A percentile compares a stretch with the other conserved stretches of the same genome.
Conservation (phyloP, 2,329 filamentous ascomycete species). For the Aspergillus sp. region DNA sequence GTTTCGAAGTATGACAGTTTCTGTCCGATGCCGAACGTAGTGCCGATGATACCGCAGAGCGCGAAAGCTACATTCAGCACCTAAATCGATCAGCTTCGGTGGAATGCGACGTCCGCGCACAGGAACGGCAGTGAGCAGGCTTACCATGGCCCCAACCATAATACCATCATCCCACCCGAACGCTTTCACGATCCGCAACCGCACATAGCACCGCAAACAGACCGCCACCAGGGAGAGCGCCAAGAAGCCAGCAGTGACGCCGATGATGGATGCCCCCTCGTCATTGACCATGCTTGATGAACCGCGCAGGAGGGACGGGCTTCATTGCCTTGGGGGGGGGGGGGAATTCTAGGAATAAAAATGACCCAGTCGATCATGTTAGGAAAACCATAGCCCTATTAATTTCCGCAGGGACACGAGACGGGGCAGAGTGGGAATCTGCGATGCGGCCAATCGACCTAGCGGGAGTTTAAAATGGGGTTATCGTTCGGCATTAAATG, state of each 20-base stretch:
- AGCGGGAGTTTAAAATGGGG: too few relatives aligned
- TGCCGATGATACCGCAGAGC: constrained; percentile 17
- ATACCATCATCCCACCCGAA: constrained; percentile 28
- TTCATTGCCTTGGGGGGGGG: not conserved
- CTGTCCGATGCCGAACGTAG: constrained; percentile 16
- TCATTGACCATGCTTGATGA: constrained; percentile 1
- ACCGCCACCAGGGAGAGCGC: constrained; percentile 31
- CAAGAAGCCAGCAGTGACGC: constrained; percentile 29
- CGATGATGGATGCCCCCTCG: constrained; percentile 1
- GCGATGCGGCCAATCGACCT: constrained; percentile 2
- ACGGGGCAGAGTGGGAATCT: not conserved
- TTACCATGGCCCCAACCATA: constrained; percentile 24
- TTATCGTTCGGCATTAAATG: too few relatives aligned
- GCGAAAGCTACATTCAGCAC: constrained; percentile 18
- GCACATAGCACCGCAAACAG: constrained; percentile 33
- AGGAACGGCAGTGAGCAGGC: not conserved
- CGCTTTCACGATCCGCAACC: constrained; percentile 29
- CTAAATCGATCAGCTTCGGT: too few relatives aligned
- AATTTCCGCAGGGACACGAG: not conserved
- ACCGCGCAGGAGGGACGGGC: not conserved
- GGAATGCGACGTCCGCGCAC: too few relatives aligned
- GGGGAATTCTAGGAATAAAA: not conserved
- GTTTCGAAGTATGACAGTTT: constrained; percentile 10
- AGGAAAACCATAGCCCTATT: not conserved
- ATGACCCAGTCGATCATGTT: not conserved